A percentile compares a stretch with the other conserved stretches of the same genome.
phyloP scores from a whole-genome alignment of 108 stramenopile species.

The Nannochloropsis oceanica region DNA sequence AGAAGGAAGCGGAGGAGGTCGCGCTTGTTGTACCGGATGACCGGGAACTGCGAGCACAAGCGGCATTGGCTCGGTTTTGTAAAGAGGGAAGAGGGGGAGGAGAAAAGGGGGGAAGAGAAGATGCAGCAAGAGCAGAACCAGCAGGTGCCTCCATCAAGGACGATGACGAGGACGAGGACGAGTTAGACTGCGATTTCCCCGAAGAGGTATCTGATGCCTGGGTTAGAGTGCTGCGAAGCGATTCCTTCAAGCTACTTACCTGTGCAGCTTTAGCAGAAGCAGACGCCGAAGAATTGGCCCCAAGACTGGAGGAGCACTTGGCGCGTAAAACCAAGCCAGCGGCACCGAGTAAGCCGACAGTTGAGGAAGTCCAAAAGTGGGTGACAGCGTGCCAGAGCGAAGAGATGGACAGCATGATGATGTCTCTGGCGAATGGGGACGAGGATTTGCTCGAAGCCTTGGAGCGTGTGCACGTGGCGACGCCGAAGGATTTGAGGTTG shows the following conservation, averaged over 20 bases:
- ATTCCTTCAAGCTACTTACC: not conserved
- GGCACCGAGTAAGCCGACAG: not conserved
- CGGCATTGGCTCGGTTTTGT: not conserved
- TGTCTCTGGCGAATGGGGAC: not conserved
- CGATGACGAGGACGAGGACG: not conserved
- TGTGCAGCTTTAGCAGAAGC: not conserved
- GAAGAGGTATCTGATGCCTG: not conserved
- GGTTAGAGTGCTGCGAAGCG: not conserved
- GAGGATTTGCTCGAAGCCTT: not conserved
- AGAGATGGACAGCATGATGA: not conserved
- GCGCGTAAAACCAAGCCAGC: not conserved
- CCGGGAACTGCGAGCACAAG: not conserved
- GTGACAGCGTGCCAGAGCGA: not conserved
- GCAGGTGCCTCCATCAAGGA: not conserved
- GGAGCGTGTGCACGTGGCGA: not conserved
- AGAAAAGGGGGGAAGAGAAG: not conserved
- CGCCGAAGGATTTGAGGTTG: not conserved
- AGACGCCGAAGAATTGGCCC: not conserved
- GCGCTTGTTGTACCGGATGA: not conserved
- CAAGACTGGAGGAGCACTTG: not conserved
- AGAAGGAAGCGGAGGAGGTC: not conserved
- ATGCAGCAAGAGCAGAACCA: not conserved
- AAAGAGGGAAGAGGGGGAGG: not conserved
- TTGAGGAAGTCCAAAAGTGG: not conserved
- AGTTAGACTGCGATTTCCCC: not conserved